These are phyloP conservation scores for Trametes villosa DNA, from an alignment of 768 basidiomycete genomes.

Conservation along the genomic window DNA sequence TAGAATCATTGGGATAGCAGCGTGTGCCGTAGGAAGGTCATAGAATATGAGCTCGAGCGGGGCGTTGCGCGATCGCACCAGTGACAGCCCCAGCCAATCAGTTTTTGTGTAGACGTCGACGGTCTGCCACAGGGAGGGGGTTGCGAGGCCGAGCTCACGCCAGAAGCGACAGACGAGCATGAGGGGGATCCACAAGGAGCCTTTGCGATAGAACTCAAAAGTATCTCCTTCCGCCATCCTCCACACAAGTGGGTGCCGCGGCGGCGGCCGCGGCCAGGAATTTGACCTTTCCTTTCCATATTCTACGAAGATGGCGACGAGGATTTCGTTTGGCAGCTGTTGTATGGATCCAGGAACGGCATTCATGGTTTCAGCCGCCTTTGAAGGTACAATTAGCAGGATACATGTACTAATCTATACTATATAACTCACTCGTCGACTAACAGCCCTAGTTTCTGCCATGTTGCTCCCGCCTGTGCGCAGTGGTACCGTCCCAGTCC, in stretches of 20 bases:
- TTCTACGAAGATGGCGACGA: not conserved
- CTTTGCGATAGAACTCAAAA: not conserved
- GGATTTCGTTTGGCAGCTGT: not conserved
- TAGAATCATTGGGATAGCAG: not conserved
- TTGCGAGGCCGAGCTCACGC: conserved; percentile 1
- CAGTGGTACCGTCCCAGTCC: no score
- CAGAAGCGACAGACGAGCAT: conserved; percentile 20
- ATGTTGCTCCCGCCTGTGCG: no score
- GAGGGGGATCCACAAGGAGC: not conserved
- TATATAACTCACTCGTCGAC: no score
- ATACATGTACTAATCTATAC: not conserved
- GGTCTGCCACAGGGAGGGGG: conserved; percentile 10
- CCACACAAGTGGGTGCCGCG: no score
- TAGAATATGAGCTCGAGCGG: conserved; percentile 1
- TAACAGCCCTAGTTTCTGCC: no score
- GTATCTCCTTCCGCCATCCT: not conserved
- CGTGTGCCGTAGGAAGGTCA: not conserved
- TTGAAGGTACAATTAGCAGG: not conserved
- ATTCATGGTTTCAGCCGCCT: not conserved
- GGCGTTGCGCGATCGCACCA: not conserved
- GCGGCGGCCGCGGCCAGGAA: no score
- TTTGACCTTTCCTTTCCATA: not conserved
- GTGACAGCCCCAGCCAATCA: not conserved
- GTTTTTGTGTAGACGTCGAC: not conserved
- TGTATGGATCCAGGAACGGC: not conserved